Percentiles rank a stretch among this genome's conserved stretches.
Conservation (phyloP, 768 basidiomycete genomes). For the Tephrocybe sp. region DNA sequence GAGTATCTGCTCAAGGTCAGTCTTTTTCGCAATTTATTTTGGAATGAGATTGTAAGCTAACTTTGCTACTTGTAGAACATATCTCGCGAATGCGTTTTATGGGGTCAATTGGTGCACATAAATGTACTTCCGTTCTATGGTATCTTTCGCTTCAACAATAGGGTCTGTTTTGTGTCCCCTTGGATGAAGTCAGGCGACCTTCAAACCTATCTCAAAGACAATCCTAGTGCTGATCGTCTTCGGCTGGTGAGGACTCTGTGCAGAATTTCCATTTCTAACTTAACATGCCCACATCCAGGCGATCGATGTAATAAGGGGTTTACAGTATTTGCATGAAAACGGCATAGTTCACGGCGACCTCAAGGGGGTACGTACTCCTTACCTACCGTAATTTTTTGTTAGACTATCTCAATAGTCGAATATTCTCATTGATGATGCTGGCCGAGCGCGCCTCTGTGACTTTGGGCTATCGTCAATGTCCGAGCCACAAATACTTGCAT, state of each 20-base stretch:
- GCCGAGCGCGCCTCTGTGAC: conserved; percentile 22
- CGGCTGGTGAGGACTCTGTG: too few relatives aligned
- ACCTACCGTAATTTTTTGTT: not conserved
- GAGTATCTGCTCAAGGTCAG: not conserved
- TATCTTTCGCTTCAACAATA: not conserved
- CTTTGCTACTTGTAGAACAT: not conserved
- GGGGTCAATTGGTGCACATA: not conserved
- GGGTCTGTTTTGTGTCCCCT: not conserved
- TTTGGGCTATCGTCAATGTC: conserved; percentile 22
- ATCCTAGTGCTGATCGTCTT: not conserved
- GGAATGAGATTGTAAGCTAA: not conserved
- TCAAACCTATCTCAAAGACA: not conserved
- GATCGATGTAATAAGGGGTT: not conserved
- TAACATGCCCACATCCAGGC: not conserved
- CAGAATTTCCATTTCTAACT: too few relatives aligned
- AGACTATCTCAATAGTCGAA: conserved; percentile 16
- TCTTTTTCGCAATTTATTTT: too few relatives aligned
- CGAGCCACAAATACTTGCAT: conserved; percentile 15
- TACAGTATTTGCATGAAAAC: not conserved
- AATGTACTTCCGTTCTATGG: not conserved
- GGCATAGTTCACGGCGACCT: not conserved
- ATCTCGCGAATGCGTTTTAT: not conserved
- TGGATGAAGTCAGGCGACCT: not conserved
- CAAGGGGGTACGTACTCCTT: not conserved
- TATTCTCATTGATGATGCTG: conserved; percentile 20